Evolutionary conservation across 345 rosid genomes (phyloP).

Genomic region (sweet orange (Citrus sinensis)): DVS_A1.0 CM039167.1:6181501-6182000

Average conservation of each 20-base stretch:
- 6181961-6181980: slow-evolving; percentile 80
- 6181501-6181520: neutral
- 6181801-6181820: slow-evolving; percentile 74
- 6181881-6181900: slow-evolving; percentile 17
- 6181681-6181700: slow-evolving; percentile 51
- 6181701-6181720: slow-evolving; percentile 81
- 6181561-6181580: neutral
- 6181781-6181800: slow-evolving; percentile 84
- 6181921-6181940: slow-evolving; percentile 73
- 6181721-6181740: slow-evolving; percentile 89
- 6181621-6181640: neutral
- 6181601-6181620: neutral
- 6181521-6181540: neutral
- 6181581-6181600: neutral
- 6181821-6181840: slow-evolving; percentile 9
- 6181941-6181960: slow-evolving; percentile 70
- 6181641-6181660: neutral
- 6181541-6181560: neutral
- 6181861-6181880: slow-evolving; percentile 5
- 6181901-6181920: slow-evolving; percentile 98
- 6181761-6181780: slow-evolving; percentile 98
- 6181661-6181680: neutral
- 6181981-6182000: slow-evolving; percentile 96
- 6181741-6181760: slow-evolving; percentile 84
- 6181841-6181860: slow-evolving; percentile 16